Percentiles rank a stretch among this genome's conserved stretches.
Conservation (phyloP, 108 stramenopile species). For the Skeletonema tropicum region DNA sequence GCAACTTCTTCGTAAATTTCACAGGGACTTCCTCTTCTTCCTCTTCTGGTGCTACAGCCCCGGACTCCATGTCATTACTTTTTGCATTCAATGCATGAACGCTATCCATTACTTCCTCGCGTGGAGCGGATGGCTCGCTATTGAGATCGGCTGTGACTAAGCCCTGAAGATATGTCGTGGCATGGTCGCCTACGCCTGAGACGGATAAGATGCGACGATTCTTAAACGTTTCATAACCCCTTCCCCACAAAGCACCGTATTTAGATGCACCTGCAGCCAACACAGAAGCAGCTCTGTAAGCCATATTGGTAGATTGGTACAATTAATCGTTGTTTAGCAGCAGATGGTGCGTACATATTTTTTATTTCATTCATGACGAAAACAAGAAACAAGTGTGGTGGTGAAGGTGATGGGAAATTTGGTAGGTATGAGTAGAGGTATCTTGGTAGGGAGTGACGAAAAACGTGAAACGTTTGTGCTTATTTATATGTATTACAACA, state of each 20-base stretch:
- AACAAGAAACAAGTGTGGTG: no score
- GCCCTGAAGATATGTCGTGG: conserved; percentile 78
- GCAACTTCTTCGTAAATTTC: conserved; percentile 60
- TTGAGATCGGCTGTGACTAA: conserved; percentile 77
- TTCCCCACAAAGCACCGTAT: conserved; percentile 77
- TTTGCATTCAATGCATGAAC: conserved; percentile 8
- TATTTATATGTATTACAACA: no score
- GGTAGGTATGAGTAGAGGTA: background rate
- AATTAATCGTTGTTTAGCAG: background rate
- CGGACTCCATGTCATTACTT: background rate
- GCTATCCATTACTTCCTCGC: conserved; percentile 44
- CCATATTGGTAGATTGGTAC: conserved; percentile 10
- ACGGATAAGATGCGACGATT: conserved; percentile 79
- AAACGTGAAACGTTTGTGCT: background rate
- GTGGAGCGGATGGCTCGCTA: conserved; percentile 56
- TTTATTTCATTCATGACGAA: no score
- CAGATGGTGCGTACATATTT: no score
- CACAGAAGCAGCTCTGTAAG: conserved; percentile 24
- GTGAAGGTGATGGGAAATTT: background rate
- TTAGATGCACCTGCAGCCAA: conserved; percentile 26
- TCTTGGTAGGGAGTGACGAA: background rate
- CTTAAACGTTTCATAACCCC: conserved; percentile 79
- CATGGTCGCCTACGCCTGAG: conserved; percentile 58
- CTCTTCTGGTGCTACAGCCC: conserved; percentile 1
- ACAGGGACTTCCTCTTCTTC: conserved; percentile 45